phyloP scores from a whole-genome alignment of 257 asterid species.

The Solanum gandarillasii region DNA sequence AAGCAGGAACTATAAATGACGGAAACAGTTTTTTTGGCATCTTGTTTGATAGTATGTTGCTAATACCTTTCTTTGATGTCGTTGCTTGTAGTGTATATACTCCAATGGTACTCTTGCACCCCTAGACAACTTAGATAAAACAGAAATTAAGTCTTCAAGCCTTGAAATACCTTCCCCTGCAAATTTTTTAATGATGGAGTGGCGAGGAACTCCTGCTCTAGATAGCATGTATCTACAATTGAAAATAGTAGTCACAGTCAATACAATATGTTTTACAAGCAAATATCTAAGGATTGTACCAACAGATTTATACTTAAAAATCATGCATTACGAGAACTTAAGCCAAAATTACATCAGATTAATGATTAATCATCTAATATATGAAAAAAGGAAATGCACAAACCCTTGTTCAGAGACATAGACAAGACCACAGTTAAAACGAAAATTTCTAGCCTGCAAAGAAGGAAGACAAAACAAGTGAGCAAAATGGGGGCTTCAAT shows the following conservation, averaged over 20 bases:
- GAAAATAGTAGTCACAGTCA: neutral
- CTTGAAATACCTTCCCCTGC: constrained; percentile 82
- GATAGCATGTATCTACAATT: constrained; percentile 75
- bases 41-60: neutral
- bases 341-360: neutral
- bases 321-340: neutral
- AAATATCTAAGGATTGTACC: neutral
- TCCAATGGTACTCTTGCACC: constrained; percentile 97
- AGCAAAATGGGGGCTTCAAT: neutral
- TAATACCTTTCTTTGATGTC: constrained; percentile 89
- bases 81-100: constrained; percentile 72
- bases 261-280: neutral
- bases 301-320: neutral
- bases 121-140: constrained; percentile 75
- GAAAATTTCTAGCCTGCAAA: constrained; percentile 95
- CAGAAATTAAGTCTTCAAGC: constrained; percentile 72
- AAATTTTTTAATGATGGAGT: constrained; percentile 89
- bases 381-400: neutral
- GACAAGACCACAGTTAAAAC: constrained; percentile 93
- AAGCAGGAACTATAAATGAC: neutral
- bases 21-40: neutral
- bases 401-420: constrained; percentile 98
- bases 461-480: neutral
- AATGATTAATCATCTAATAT: neutral
- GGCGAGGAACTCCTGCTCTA: constrained; percentile 98